A percentile compares a stretch with the other conserved stretches of the same genome.
Evolutionary conservation across 192 early-diverging fungal species (phyloP).

Genomic region (Coemansia sp.): DNA sequence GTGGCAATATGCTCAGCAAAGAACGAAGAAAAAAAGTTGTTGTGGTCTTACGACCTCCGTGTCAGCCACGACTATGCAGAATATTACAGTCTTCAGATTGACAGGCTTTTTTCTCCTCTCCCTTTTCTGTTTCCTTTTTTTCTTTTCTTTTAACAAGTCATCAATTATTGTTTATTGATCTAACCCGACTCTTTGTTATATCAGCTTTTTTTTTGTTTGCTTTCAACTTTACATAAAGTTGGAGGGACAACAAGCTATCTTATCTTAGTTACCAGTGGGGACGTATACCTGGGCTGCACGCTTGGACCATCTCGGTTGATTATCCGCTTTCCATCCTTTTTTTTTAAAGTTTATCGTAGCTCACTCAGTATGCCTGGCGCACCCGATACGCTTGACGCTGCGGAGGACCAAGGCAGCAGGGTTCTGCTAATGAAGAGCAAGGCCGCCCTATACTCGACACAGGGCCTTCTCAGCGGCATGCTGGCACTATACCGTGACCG

Average conservation of each 20-base stretch:
- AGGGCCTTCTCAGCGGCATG: conserved; percentile 50
- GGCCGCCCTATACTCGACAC: conserved; percentile 53
- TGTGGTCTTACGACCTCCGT: background rate
- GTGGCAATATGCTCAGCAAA: background rate
- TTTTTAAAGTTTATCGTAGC: background rate
- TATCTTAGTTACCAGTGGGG: background rate
- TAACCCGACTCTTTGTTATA: background rate
- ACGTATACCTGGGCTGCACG: background rate
- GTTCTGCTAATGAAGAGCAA: conserved; percentile 42
- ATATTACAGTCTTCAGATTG: background rate
- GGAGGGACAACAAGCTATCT: background rate
- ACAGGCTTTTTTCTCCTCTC: background rate
- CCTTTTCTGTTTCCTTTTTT: background rate
- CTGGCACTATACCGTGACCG: conserved; percentile 41
- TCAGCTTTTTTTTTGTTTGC: background rate
- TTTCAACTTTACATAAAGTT: background rate
- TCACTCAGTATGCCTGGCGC: conserved; percentile 38
- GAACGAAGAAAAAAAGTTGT: background rate
- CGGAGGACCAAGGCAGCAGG: conserved; percentile 14
- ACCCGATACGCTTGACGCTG: conserved; percentile 27
- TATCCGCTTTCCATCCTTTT: background rate
- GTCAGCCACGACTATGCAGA: background rate
- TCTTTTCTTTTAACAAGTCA: background rate
- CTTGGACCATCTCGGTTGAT: conserved; percentile 9
- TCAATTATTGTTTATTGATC: background rate